Evolutionary conservation across 2,329 filamentous ascomycete genomes (phyloP).

Genomic region (Claviceps humidiphila): DNA sequence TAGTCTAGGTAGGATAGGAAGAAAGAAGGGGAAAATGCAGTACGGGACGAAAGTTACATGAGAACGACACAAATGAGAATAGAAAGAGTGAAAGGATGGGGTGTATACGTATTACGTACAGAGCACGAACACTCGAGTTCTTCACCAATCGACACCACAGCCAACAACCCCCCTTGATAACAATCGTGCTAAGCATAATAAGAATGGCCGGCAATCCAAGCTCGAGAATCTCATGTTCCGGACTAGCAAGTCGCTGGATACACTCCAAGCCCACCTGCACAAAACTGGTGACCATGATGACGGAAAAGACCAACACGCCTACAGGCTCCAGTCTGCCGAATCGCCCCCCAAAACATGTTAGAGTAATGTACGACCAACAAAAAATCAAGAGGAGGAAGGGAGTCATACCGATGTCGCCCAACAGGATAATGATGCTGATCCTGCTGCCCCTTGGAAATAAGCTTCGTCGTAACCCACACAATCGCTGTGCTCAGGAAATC

Average conservation of each 20-base stretch:
- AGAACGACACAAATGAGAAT: not conserved
- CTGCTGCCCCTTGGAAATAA: constrained; percentile 51
- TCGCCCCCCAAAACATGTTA: too few species aligned
- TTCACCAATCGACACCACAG: constrained; percentile 76
- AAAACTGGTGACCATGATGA: constrained; percentile 80
- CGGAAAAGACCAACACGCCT: constrained; percentile 67
- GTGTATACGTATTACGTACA: constrained; percentile 36
- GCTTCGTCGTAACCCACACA: constrained; percentile 62
- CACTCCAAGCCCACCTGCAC: constrained; percentile 64
- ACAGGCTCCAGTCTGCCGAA: constrained; percentile 54
- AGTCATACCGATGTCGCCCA: constrained; percentile 45
- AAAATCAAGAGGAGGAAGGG: not conserved
- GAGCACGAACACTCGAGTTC: constrained; percentile 73
- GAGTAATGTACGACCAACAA: not conserved
- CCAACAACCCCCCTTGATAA: constrained; percentile 75
- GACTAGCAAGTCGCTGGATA: constrained; percentile 45
- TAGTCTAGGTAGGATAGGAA: too few species aligned
- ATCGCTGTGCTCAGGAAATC: constrained; percentile 75
- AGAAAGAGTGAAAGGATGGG: not conserved
- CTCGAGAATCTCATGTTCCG: constrained; percentile 56
- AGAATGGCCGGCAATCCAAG: constrained; percentile 58
- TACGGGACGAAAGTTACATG: too few species aligned
- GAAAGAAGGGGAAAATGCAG: too few species aligned
- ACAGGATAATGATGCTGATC: constrained; percentile 68
- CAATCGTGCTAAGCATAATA: constrained; percentile 71